Evolutionary conservation across 1,139 yeast genomes (phyloP).

Genomic region (Candida frijolesensis): DNA sequence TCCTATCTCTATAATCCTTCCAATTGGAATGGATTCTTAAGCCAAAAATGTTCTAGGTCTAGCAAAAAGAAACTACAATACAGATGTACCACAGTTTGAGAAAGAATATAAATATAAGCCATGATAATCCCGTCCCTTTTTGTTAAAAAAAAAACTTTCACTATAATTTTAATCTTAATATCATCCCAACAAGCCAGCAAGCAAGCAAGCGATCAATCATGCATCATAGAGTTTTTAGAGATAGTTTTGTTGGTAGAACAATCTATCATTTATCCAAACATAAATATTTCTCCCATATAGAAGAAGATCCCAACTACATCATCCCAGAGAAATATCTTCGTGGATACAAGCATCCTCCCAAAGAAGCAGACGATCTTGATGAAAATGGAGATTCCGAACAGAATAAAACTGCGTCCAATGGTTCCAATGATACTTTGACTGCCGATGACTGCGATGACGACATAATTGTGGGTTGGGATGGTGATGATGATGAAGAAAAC

Average conservation of each 20-base stretch:
- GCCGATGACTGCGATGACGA: neutral
- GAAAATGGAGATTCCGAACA: slow-evolving; percentile 1
- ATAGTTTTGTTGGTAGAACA: slow-evolving; percentile 31
- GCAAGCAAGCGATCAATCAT: neutral
- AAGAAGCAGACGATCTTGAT: neutral
- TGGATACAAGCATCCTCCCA: slow-evolving; percentile 7
- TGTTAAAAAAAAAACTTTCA: neutral
- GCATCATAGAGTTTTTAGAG: slow-evolving; percentile 23
- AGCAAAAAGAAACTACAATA: no score
- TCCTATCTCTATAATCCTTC: no score
- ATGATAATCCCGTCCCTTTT: neutral
- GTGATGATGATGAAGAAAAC: slow-evolving; percentile 32
- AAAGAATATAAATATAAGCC: neutral
- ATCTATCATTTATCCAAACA: slow-evolving; percentile 30
- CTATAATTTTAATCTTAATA: no score
- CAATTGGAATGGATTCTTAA: no score
- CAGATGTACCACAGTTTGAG: no score
- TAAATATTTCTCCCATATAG: slow-evolving; percentile 27
- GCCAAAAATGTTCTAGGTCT: no score
- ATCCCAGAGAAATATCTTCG: slow-evolving; percentile 33
- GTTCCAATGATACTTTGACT: neutral
- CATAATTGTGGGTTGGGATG: slow-evolving; percentile 28
- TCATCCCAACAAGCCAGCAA: neutral
- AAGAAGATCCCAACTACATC: slow-evolving; percentile 31
- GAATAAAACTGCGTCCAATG: neutral